Percentiles rank a stretch among this genome's conserved stretches.
phyloP scores from a whole-genome alignment of 164 flowering plant species.

The Litsea cubeba region DNA sequence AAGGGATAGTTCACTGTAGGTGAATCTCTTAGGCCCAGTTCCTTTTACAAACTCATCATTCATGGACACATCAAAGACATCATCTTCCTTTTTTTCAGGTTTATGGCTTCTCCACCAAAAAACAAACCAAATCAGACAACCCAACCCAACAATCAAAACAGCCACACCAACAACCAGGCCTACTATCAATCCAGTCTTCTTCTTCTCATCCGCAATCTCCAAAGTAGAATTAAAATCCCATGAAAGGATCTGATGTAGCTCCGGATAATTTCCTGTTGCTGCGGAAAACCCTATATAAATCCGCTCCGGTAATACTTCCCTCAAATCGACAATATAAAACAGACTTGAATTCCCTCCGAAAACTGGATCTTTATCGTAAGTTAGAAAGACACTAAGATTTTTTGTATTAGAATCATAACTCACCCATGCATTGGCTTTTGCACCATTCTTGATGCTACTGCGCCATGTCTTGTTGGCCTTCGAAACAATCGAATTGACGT shows the following conservation, averaged over 20 bases:
- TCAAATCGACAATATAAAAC: constrained; percentile 35
- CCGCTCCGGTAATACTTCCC: constrained; percentile 34
- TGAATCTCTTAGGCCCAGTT: constrained; percentile 29
- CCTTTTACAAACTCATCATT: constrained; percentile 32
- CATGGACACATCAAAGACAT: constrained; percentile 15
- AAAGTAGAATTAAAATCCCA: constrained; percentile 55
- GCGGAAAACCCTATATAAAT: constrained; percentile 64
- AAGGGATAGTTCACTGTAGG: constrained; percentile 16
- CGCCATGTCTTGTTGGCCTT: constrained; percentile 33
- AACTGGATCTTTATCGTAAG: constrained; percentile 33
- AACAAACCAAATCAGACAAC: constrained; percentile 8
- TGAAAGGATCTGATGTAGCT: constrained; percentile 37
- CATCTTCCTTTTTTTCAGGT: not conserved
- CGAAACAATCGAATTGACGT: constrained; percentile 43
- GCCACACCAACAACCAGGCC: constrained; percentile 12
- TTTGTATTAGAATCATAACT: constrained; percentile 7
- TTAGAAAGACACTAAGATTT: constrained; percentile 39
- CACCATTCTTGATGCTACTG: constrained; percentile 38
- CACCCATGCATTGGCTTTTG: constrained; percentile 47
- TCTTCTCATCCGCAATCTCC: constrained; percentile 11
- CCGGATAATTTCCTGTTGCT: constrained; percentile 43
- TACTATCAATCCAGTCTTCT: constrained; percentile 1
- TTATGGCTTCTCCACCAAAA: constrained; percentile 1
- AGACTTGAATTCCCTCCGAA: constrained; percentile 28
- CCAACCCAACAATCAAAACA: constrained; percentile 6